Conservation (phyloP, 495 filamentous ascomycete species). For the Penicillium psychrofluorescens region DNA sequence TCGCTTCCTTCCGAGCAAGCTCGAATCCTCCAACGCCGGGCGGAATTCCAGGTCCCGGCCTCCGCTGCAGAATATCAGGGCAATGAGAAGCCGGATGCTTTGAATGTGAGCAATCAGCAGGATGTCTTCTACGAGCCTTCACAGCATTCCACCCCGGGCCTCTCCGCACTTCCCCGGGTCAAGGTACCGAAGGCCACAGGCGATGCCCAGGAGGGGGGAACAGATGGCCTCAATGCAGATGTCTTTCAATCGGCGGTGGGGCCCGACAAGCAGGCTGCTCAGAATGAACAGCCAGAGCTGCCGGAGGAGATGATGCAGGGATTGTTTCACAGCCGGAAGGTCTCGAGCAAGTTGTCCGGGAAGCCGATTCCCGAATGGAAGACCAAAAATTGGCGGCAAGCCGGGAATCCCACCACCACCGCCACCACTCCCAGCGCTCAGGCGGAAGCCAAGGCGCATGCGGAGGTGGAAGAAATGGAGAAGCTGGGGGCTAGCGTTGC, state of each 20-base stretch:
- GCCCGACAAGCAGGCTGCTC: constrained; percentile 5
- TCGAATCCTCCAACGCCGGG: constrained; percentile 40
- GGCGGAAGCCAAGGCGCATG: constrained; percentile 1
- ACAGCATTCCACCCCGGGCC: constrained; percentile 30
- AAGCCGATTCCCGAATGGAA: constrained; percentile 10
- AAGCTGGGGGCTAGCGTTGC: constrained; percentile 13
- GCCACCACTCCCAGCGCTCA: background rate
- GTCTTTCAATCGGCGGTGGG: constrained; percentile 40
- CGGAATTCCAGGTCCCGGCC: constrained; percentile 52
- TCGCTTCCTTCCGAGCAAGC: constrained; percentile 28
- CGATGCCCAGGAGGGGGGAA: constrained; percentile 29
- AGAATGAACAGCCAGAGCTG: constrained; percentile 30
- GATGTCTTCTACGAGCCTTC: constrained; percentile 55
- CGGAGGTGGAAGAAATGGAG: constrained; percentile 13
- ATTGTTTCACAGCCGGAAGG: constrained; percentile 53
- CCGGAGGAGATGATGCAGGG: constrained; percentile 52
- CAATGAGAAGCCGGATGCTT: constrained; percentile 5
- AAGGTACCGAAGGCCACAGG: constrained; percentile 52
- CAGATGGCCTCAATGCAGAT: constrained; percentile 49
- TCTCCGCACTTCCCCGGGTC: constrained; percentile 49
- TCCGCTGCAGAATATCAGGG: constrained; percentile 20
- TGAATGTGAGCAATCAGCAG: constrained; percentile 41
- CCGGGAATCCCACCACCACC: background rate
- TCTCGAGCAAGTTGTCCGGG: constrained; percentile 46
- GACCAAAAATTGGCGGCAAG: constrained; percentile 9